These are phyloP conservation scores for Kwoniella shivajii DNA, from an alignment of 1,284 basidiomycete genomes.

Conservation along the genomic window DNA sequence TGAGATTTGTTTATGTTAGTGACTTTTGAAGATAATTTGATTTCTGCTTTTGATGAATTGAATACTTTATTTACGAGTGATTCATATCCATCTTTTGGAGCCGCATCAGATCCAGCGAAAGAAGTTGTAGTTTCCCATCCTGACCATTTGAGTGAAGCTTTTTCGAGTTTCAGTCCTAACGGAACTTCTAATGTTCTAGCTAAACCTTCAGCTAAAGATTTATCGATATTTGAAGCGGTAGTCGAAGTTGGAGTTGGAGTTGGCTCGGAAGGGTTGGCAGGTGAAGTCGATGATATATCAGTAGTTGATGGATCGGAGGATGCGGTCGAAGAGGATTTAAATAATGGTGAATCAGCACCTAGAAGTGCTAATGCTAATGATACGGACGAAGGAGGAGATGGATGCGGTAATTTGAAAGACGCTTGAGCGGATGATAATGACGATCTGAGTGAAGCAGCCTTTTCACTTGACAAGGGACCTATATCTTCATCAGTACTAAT, in stretches of 20 bases:
- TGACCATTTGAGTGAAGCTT: constrained; percentile 50
- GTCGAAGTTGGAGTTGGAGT: constrained; percentile 6
- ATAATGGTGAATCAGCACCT: constrained; percentile 40
- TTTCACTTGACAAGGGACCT: constrained; percentile 28
- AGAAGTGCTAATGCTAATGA: constrained; percentile 46
- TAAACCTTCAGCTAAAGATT: constrained; percentile 41
- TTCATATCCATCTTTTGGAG: constrained; percentile 58
- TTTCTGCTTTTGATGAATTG: constrained; percentile 46
- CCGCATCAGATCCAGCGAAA: constrained; percentile 58
- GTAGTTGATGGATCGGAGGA: constrained; percentile 10
- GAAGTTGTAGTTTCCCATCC: constrained; percentile 53
- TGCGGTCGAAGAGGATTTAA: constrained; percentile 10
- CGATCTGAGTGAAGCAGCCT: constrained; percentile 28
- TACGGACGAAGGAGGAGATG: constrained; percentile 27
- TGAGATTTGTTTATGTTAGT: constrained; percentile 17
- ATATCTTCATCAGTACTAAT: background rate
- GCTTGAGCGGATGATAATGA: constrained; percentile 43
- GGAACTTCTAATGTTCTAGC: constrained; percentile 57
- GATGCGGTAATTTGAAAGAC: constrained; percentile 39
- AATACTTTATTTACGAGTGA: constrained; percentile 52
- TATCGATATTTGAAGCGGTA: constrained; percentile 15
- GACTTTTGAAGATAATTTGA: constrained; percentile 47
- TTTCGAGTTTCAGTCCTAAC: constrained; percentile 56
- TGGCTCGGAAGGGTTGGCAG: constrained; percentile 29
- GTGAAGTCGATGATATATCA: constrained; percentile 25